Evolutionary conservation across 2,329 filamentous ascomycete species (phyloP), one percentile per base, ranked within the genome.

Genomic region (Purpureocillium lavendulum): DNA sequence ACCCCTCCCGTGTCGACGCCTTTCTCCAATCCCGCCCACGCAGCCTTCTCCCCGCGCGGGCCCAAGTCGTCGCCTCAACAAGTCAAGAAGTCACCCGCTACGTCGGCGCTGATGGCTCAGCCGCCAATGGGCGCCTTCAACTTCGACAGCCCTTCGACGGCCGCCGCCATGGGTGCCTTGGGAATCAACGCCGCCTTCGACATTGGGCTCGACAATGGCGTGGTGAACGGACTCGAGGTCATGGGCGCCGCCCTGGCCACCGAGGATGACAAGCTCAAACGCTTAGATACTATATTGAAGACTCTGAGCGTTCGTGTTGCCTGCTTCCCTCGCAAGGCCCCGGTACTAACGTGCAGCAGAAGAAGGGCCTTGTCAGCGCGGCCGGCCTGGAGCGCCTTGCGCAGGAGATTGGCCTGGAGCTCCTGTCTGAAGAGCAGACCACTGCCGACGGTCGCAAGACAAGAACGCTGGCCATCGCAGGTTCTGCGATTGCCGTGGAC

Each of bases 351-450:
- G 33, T 7, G 8, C 26, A 64, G 56, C 61, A 67, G 41, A 65
- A 60, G 49, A 75, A 76, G 45, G 82, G 82, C 4, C 65, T 80
- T 31, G 78, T 90, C 30, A 86, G 83, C 49, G 82, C 86, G 52
- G 78, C 83, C 24, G 83, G 83, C 3, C 67, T 92, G n/a, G 79
- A 84, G 56, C 71, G 83, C 39, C 64, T 90, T 24, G 82, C 79
- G 8, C 74, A 76, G 50, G 70, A 77, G 40, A 70, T 82, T 39
- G 83, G 82, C n/a, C 64, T 84, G 30, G 80, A 82, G 44, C 71
- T 69, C 40, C 60, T 82, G 11, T 79, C 75, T 64, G 77, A 83
- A 49, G 67, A 70, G 21, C 54, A 67, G 34, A 66, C 60, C 33
- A 66, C 66, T 24, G 62, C 63, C 14, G 64, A 64, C 21, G 66